phyloP scores from a whole-genome alignment of 192 early-diverging fungal genomes.

The Backusella tarrabulga region DNA sequence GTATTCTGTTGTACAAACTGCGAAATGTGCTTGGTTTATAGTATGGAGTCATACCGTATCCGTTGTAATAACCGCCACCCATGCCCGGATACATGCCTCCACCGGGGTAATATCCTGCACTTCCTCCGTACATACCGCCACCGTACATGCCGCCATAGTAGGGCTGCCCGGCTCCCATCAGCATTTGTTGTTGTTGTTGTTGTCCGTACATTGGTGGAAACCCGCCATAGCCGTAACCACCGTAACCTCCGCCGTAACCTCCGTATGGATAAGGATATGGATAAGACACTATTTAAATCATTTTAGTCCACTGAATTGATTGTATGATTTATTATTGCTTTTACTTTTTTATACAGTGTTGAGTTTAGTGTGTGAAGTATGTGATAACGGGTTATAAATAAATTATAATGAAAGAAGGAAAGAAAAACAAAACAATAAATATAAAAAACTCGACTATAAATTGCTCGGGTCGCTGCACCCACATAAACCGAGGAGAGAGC shows the following conservation, averaged over 20 bases:
- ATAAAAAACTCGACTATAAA: background rate
- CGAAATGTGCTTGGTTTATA: slow-evolving; percentile 12
- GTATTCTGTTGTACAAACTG: background rate
- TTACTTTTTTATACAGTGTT: background rate
- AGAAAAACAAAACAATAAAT: background rate
- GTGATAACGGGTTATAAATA: background rate
- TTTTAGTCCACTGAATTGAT: background rate
- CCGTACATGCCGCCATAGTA: slow-evolving; percentile 3
- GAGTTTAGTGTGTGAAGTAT: background rate
- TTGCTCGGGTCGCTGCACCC: background rate
- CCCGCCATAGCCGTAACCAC: background rate
- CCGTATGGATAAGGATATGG: slow-evolving; percentile 8
- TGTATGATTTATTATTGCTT: background rate
- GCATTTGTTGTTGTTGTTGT: slow-evolving; percentile 8
- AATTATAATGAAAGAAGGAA: background rate
- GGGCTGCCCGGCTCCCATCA: background rate
- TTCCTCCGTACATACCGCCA: background rate
- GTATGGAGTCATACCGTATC: background rate
- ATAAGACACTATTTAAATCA: background rate
- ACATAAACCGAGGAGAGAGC: background rate
- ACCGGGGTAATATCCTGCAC: slow-evolving; percentile 3
- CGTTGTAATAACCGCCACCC: background rate
- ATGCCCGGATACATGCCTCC: background rate
- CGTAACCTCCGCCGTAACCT: background rate
- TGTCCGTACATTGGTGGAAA: slow-evolving; percentile 6